Base-by-base conservation (phyloP, 2,329 filamentous ascomycete genomes). In the Cryoendolithus antarcticus region DNA sequence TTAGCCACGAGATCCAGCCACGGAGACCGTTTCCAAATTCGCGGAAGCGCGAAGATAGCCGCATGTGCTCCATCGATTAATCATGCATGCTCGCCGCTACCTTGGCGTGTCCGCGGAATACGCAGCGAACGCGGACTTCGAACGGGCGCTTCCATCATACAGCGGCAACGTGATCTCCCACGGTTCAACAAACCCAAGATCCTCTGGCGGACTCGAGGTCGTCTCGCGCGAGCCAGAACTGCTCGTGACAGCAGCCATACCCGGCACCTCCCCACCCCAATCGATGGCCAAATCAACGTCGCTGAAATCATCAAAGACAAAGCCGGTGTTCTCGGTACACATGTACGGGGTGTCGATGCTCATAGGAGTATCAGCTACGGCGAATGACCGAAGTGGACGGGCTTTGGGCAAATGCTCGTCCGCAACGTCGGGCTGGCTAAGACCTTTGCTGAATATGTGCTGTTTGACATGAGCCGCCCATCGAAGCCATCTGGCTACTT, bases 401-500 rank as follows among this genome's bases (percentile, higher is more conserved):
- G n/a, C 6, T 3, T 36, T 13, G 15, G 38, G 34, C 4, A 40
- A 8, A 9, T 32, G 29, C 9, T 37, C 30, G 9, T 32, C 28
- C 10, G 35, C 8, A 9, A 40, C 38, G 7, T 40, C 30, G 9
- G 38, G 38, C 34, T 40, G 38, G 7, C 38, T 13, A 10, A 40
- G 12, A 6, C 38, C 38, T 33, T 36, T 40, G 8, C 8, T 36
- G 30, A 40, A 40, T 9, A 40, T 21, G 11, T 40, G 32, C 1
- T 40, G 29, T 9, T 40, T 36, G 13, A 40, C 38, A 7, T 40
- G 29, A 11, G 36, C 10, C 1, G 31, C 38, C 38, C 38, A 40
- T 9, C 32, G n/a, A n/a, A 34, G 33, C 38, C 38, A 21, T 21
- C 19, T 21, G 6, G 6, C 3, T 3, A 21, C 19, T 21, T 21